Conservation (phyloP, 1,139 yeast species). For the Suzukiozyma palmioleophila region DNA sequence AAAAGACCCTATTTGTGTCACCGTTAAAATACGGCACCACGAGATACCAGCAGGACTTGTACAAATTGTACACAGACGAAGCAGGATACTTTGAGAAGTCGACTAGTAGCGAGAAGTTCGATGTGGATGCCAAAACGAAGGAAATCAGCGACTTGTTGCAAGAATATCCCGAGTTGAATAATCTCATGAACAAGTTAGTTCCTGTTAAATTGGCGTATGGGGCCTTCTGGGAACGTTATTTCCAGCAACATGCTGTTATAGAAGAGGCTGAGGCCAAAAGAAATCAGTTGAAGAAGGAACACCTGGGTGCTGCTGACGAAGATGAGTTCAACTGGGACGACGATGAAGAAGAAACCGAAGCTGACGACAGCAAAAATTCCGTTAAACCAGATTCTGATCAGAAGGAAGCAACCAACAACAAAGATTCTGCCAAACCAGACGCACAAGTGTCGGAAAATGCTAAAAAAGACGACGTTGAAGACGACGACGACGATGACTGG, state of each 20-base stretch:
- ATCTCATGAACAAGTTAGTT: slow-evolving; percentile 61
- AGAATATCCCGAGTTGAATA: slow-evolving; percentile 45
- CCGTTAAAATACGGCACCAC: slow-evolving; percentile 34
- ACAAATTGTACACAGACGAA: slow-evolving; percentile 34
- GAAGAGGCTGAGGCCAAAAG: slow-evolving; percentile 64
- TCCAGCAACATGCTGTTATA: slow-evolving; percentile 50
- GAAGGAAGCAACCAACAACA: slow-evolving; percentile 1
- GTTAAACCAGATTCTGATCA: not conserved
- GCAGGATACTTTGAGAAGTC: slow-evolving; percentile 15
- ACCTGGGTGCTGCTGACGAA: slow-evolving; percentile 21
- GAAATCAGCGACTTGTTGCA: slow-evolving; percentile 48
- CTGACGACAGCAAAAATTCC: slow-evolving; percentile 10
- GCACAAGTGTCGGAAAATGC: slow-evolving; percentile 1
- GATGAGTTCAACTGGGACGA: slow-evolving; percentile 58
- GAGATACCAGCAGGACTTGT: slow-evolving; percentile 38
- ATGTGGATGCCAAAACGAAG: slow-evolving; percentile 48
- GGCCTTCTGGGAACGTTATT: slow-evolving; percentile 76
- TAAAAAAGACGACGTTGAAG: slow-evolving; percentile 9
- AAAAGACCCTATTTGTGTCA: slow-evolving; percentile 21
- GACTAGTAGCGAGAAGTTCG: slow-evolving; percentile 24
- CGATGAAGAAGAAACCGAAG: slow-evolving; percentile 41
- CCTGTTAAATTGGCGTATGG: slow-evolving; percentile 58
- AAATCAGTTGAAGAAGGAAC: slow-evolving; percentile 39
- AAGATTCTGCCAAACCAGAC: not conserved
- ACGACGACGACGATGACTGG: slow-evolving; percentile 57